Conservation (phyloP, 805 yeast species). For the Yueomyces sinensis region DNA sequence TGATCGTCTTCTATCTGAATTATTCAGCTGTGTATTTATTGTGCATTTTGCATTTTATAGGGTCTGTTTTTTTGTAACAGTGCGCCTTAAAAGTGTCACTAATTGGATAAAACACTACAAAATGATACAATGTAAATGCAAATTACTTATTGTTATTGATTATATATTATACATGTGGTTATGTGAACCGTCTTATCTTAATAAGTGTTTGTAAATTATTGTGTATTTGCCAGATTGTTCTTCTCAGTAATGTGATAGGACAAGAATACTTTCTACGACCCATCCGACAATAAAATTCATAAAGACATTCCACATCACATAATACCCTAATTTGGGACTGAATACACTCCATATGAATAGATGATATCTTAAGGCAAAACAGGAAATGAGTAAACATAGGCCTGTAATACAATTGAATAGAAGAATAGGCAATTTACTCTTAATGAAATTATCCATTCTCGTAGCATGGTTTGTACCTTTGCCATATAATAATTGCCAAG, state of each 20-base stretch:
- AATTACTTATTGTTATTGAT: no score
- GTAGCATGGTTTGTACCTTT: slow-evolving; percentile 5
- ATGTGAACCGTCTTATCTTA: no score
- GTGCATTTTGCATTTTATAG: no score
- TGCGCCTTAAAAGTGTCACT: no score
- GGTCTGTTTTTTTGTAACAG: no score
- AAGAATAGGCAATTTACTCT: slow-evolving; percentile 19
- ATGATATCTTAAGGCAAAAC: slow-evolving; percentile 66
- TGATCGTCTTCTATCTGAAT: no score
- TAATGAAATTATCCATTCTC: slow-evolving; percentile 9
- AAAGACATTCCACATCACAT: slow-evolving; percentile 58
- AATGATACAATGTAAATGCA: no score
- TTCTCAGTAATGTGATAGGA: not conserved
- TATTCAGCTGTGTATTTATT: no score
- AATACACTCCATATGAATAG: slow-evolving; percentile 96
- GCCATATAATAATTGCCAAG: slow-evolving; percentile 11
- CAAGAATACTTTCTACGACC: slow-evolving; percentile 9
- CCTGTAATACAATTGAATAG: slow-evolving; percentile 50
- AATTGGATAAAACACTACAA: no score
- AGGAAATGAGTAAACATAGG: slow-evolving; percentile 48
- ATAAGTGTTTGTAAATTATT: no score
- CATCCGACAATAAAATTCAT: slow-evolving; percentile 32
- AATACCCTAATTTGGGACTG: slow-evolving; percentile 79
- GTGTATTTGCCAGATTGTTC: no score
- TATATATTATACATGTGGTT: no score